Evolutionary conservation across 208 protist species (phyloP), one percentile per base, ranked within the genome.

Genomic region (Spongospora subterranea): DNA sequence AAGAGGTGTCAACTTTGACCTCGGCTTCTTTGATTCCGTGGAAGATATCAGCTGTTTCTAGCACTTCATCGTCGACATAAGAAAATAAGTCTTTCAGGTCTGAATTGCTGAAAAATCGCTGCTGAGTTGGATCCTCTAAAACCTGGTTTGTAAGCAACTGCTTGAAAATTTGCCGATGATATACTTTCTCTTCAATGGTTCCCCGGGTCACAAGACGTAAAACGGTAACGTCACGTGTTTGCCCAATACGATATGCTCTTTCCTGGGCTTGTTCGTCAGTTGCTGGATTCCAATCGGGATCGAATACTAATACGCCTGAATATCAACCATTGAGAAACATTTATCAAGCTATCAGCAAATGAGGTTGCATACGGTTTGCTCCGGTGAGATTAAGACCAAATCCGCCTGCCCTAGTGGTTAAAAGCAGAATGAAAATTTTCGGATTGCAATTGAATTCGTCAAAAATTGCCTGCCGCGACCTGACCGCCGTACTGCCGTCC

Each of bases 151-250:
- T 96, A 39, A 97, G 95, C 90, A 97, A 96, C 93, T 96, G 95
- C 94, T 98, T 98, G 64, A 96, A 96, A 0, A 98, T 92, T 50
- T 94, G 93, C 32, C 98, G 94, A 43, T 98, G 97, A 92, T 99
- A 97, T 43, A 99, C 98, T 76, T 97, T 96, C 93, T 99, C 98
- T 95, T 99, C 98, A 43, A 99, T 98, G 6, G 98, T 99, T 45
- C 98, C 98, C 54, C 94, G 94, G 11, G 96, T 97, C 64, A 99
- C 96, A 0, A 99, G 94, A 76, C 98, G 95, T 92, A 98, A 99
- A 0, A 99, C 95, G 11, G 95, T 96, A 29, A 99, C 98, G 1
- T 96, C 91, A 65, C 95, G 94, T 45, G 91, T 96, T 91, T 99
- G 98, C 17, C 98, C 98, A 88, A 99, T 98, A 53, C 98, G 94